phyloP scores from a whole-genome alignment of 345 rosid genomes.

The Eutrema yunnanense region DNA sequence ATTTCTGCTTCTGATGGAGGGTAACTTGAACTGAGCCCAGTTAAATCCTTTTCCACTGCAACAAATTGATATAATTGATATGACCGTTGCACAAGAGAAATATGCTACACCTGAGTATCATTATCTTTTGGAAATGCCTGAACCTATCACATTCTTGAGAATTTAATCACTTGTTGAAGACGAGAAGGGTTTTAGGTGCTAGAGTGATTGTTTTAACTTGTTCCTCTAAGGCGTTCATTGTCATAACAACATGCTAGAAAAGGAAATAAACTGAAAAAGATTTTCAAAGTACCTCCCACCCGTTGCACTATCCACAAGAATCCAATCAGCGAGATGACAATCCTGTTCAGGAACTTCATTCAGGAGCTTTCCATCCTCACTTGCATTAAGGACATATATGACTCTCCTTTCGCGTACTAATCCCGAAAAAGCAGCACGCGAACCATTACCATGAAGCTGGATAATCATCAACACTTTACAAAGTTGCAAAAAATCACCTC shows the following conservation, averaged over 20 bases:
- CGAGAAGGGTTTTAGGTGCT: neutral
- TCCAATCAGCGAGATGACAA: slow-evolving; percentile 63
- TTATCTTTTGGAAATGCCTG: neutral
- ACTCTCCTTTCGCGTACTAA: slow-evolving; percentile 43
- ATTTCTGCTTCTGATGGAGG: slow-evolving; percentile 57
- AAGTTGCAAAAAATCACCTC: neutral
- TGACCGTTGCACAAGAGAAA: neutral
- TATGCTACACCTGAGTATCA: neutral
- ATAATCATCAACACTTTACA: neutral
- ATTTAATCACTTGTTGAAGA: neutral
- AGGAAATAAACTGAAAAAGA: neutral
- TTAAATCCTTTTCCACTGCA: slow-evolving; percentile 83
- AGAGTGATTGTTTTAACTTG: neutral
- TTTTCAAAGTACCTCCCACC: slow-evolving; percentile 64
- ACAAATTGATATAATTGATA: neutral
- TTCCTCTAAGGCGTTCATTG: neutral
- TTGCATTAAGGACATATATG: slow-evolving; percentile 74
- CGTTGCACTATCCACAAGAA: slow-evolving; percentile 78
- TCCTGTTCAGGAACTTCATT: slow-evolving; percentile 65
- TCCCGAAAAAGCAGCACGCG: slow-evolving; percentile 50
- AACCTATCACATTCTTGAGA: neutral
- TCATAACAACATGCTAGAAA: neutral
- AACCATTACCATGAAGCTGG: slow-evolving; percentile 81
- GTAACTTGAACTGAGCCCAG: slow-evolving; percentile 62
- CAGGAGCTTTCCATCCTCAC: slow-evolving; percentile 55